Evolutionary conservation across 1,139 yeast genomes (phyloP), one percentile per base, ranked within the genome.

Genomic region (Candida pseudoviswanathii): DNA sequence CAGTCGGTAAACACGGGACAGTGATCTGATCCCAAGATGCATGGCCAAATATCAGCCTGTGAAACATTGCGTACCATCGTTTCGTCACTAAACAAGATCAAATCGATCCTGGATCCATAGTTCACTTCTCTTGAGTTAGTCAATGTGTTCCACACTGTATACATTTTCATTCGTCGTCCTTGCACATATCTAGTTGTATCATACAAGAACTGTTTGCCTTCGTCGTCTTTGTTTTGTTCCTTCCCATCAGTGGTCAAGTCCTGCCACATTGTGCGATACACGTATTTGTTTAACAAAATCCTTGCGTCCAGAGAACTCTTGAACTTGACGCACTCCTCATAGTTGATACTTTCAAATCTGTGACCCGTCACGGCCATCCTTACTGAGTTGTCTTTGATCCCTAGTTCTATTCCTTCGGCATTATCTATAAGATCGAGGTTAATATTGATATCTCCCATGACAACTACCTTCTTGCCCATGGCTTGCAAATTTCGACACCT

Each of bases 91-190:
- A 47, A 41, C 25, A 55, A 45, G 6, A 94, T 83, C 55, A 86
- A 78, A 64, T 94, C 99, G 32, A 94, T 86, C 46, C 99, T 74
- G 2, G 97, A 86, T 0, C 99, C 98, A 65, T 78, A 87, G 62
- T 94, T 94, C 2, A 85, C 75, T 2, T 92, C 91, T 33, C 99
- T 70, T n/a, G 89, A 80, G 54, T 86, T 86, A 41, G 82, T 80
- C 56, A 85, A 66, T 1, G 94, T 86, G 62, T 91, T 92, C 99
- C 99, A 94, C 46, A 94, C 96, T 0, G 98, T 92, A 61, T 88
- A 94, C 81, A 91, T 75, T 27, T 80, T 82, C 62, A 79, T 65
- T 48, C 84, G 70, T 26, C 83, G 68, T 1, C 86, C 85, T 54
- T 85, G 86, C 2, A 64, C 54, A 30, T 66, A 63, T 45, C 99